These are phyloP conservation scores for Ceriops tagal DNA, from an alignment of 345 rosid genomes.

Conservation along the genomic window DNA sequence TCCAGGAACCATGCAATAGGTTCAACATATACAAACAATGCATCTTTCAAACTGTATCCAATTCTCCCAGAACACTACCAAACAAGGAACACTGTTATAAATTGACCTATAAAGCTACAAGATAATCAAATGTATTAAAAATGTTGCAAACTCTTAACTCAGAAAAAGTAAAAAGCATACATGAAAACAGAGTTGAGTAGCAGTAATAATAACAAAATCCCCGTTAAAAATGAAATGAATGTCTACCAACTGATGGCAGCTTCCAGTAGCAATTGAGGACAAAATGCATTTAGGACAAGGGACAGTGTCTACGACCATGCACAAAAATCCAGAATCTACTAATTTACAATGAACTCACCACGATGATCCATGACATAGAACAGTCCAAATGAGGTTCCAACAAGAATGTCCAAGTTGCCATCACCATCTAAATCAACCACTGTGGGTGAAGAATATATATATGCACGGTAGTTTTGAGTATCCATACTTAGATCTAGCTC, in stretches of 20 bases:
- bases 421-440: constrained; percentile 99
- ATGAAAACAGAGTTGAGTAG: not conserved
- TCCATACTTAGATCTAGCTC: constrained; percentile 87
- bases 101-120: not conserved
- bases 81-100: not conserved
- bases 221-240: not conserved
- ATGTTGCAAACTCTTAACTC: not conserved
- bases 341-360: constrained; percentile 46
- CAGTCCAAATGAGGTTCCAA: constrained; percentile 94
- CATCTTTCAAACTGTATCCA: not conserved
- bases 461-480: constrained; percentile 64
- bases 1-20: no score
- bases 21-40: not conserved
- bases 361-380: constrained; percentile 95
- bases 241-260: not conserved
- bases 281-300: not conserved
- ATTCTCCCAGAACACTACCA: constrained; percentile 2
- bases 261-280: not conserved
- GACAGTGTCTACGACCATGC: not conserved
- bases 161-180: not conserved
- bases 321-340: not conserved
- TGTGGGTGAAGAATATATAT: constrained; percentile 89
- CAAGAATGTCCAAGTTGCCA: constrained; percentile 95
- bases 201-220: not conserved
- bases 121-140: not conserved